Evolutionary conservation across 1,139 yeast species (phyloP), one percentile per base, ranked within the genome.

Genomic region (Arxiozyma bovina): DNA sequence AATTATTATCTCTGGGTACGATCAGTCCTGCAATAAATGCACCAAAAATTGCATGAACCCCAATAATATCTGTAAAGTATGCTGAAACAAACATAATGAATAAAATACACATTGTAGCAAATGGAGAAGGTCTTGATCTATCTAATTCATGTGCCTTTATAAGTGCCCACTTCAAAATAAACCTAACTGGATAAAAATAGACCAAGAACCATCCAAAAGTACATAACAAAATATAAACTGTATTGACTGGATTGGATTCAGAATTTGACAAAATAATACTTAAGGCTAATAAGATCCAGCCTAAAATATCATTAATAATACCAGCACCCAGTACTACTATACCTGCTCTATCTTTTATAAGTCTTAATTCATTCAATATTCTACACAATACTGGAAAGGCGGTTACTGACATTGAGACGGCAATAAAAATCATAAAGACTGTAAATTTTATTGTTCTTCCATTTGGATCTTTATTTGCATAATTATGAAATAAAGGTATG

Each of bases 301-400:
- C 94, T n/a, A 84, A 68, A 61, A 87, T 78, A 66, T 87, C 95
- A 65, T 87, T 87, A 48, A 83, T 78, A 55, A 86, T 85, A 51
- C 94, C 95, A 1, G 94, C 93, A 3, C 91, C 86, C 53, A 87
- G 73, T 17, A 85, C 93, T 52, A 86, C 79, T n/a, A 84, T 80
- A 41, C 94, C 94, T 11, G 85, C 90, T 55, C 87, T 74, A 62
- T 85, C 90, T 53, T 82, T 81, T 51, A 85, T 77, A 60, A 87
- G 73, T 60, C 86, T 77, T 58, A 87, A 73, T 65, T 85, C 93
- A 4, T 89, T 82, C 58, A 87, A 71, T 45, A 87, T 87, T 66
- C 94, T 80, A 1, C 88, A 91, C 60, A 87, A 73, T 8, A 87
- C 95, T 0, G 95, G 95, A 69, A 87, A 83, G 0, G 94, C 95